Base-by-base conservation (phyloP, 2,329 filamentous ascomycete species). In the Phialemonium atrogriseum region DNA sequence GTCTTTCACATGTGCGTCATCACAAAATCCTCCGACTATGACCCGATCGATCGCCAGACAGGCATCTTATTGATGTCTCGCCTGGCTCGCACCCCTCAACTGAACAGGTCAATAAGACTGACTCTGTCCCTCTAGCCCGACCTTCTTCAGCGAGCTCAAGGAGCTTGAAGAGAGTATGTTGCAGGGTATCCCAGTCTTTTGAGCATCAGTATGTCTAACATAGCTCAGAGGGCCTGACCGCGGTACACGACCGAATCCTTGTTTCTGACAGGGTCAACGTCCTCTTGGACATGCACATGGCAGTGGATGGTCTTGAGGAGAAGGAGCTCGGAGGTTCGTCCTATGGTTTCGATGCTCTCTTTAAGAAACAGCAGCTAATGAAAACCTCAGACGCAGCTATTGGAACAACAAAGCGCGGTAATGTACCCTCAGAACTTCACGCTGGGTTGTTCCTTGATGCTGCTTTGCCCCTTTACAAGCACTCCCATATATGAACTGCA, bases 261-360 rank as follows among this genome's bases (percentile, higher is more conserved):
- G 70, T 84, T 49, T 73, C 66, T 38, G 75, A 80, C 50, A 62
- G 77, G 30, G 70, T 68, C 41, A 73, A 81, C 48, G 63, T 83
- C 36, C 66, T 77, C 48, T 68, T 83, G 37, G 71, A 80, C 47
- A 56, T 84, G 21, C 78, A 83, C 53, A 66, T 71, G 36, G 61
- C 73, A 38, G 77, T 83, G 10, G 82, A 85, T 45, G 80, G 80
- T 4, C 64, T 84, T 7, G 78, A 84, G 53, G 76, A 78, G 53
- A 48, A 49, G 10, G 65, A 70, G 45, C 55, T 73, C 17, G 63
- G 66, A 16, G 50, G 28, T 34, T 30, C 28, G 28, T 30, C 17
- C 36, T 24, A 22, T 19, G 39, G 45, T 33, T 39, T 27, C 22
- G 21, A 37, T 28, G 26, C 34, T 38, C 27, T 42, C 35, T 29